Evolutionary conservation across 108 stramenopile genomes (phyloP).

Genomic region (Chaetoceros tenuissimus): DNA sequence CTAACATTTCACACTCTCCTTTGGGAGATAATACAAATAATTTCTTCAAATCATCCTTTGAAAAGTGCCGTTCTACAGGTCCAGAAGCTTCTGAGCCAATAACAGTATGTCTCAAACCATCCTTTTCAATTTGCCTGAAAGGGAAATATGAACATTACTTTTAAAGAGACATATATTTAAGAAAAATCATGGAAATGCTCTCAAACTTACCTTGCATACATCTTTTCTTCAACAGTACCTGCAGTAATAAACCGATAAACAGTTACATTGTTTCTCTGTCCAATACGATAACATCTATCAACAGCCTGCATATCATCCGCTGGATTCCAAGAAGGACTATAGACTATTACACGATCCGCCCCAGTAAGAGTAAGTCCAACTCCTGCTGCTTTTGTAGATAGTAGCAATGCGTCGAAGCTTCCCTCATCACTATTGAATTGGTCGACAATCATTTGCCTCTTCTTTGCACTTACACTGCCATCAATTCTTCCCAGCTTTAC

Average conservation of each 20-base stretch:
- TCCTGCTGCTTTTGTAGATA: conserved; percentile 83
- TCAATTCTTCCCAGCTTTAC: conserved; percentile 70
- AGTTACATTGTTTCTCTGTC: conserved; percentile 84
- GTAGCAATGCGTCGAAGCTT: conserved; percentile 53
- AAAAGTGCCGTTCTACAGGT: conserved; percentile 67
- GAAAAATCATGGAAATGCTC: conserved; percentile 48
- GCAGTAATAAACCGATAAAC: conserved; percentile 93
- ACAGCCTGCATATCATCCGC: conserved; percentile 93
- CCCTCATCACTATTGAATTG: conserved; percentile 76
- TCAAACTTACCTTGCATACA: conserved; percentile 68
- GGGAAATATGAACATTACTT: conserved; percentile 34
- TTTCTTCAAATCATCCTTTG: conserved; percentile 48
- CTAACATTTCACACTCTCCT: conserved; percentile 52
- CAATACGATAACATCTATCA: conserved; percentile 85
- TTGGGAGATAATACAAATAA: conserved; percentile 52
- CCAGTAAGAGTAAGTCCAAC: conserved; percentile 79
- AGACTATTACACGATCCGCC: conserved; percentile 79
- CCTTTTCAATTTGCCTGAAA: conserved; percentile 82
- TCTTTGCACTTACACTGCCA: conserved; percentile 74
- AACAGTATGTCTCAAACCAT: conserved; percentile 65
- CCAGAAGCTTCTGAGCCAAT: conserved; percentile 28
- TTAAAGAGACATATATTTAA: neutral
- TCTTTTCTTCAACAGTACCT: conserved; percentile 90
- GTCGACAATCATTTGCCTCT: conserved; percentile 83
- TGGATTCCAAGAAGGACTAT: conserved; percentile 82